Evolutionary conservation across 345 rosid genomes (phyloP).

Genomic region (Linum usitatissimum): DNA sequence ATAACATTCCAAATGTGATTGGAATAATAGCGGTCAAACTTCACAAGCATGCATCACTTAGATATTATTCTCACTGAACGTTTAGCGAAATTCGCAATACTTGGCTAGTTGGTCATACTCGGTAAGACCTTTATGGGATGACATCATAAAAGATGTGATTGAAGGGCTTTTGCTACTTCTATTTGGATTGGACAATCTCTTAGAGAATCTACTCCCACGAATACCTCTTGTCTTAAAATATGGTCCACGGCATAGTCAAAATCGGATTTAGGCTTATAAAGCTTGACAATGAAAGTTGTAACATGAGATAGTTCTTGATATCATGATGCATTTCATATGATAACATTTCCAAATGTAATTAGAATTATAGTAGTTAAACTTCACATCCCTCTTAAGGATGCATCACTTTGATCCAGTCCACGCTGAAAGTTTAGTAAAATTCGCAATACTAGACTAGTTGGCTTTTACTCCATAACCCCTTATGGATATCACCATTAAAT

Average conservation of each 20-base stretch:
- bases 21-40: neutral
- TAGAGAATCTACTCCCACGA: too few species aligned
- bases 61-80: neutral
- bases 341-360: too few species aligned
- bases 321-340: too few species aligned
- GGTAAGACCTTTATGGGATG: neutral
- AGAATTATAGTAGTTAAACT: neutral
- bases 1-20: neutral
- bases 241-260: too few species aligned
- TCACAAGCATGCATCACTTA: neutral
- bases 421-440: neutral
- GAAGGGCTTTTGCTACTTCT: neutral
- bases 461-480: too few species aligned
- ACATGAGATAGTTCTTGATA: too few species aligned
- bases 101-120: neutral
- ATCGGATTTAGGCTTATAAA: too few species aligned
- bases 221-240: too few species aligned
- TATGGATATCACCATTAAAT: too few species aligned
- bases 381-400: neutral
- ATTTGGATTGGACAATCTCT: neutral
- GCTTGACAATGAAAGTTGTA: too few species aligned
- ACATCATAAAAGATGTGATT: neutral
- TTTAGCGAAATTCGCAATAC: neutral
- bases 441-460: too few species aligned
- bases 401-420: too few species aligned